Evolutionary conservation across 2,329 filamentous ascomycete genomes (phyloP), one percentile per base, ranked within the genome.

Genomic region (Pseudocercospora ulei): DNA sequence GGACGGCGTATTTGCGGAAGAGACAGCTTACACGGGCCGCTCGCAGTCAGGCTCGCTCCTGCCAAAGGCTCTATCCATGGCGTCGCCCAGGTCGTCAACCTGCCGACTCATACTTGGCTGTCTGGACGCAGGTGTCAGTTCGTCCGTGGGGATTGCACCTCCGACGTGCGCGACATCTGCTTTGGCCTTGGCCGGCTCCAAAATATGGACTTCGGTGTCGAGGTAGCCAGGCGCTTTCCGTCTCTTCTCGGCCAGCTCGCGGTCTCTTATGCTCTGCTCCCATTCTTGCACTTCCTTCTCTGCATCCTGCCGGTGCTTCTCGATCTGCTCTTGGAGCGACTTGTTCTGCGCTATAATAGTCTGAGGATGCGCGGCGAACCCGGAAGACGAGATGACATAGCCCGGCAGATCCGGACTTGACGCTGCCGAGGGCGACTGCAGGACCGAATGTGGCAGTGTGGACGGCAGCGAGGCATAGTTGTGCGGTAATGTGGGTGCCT

Each of bases 381-480:
- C 84, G 0, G 83, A 79, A 7, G 72, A 67, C 2, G 86, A 88
- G 37, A 82, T 68, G 13, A 96, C 78, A 62, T 92, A 95, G 48
- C 72, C 73, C 18, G 70, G 71, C 50, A 75, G 34, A 47, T 55
- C 63, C 49, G 46, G 52, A 46, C 44, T 58, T 44, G 45, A 59
- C 41, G 50, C 55, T 41, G 56, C 63, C 49, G 55, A 62, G 12
- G 48, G 46, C 56, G 41, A 65, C 42, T 71, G 70, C 5, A 76
- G 73, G 20, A 76, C 71, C 1, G 82, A 82, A 1, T 76, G 76
- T 0, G 90, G 88, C 0, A 96, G 75, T 2, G 85, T 82, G 1
- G 85, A 88, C 0, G 88, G 84, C 57, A 96, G 80, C 7, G 78
- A 73, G 59, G 87, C 88, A 72, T 95, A 96, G 52, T 85, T 93